A percentile compares a stretch with the other conserved stretches of the same genome.
Evolutionary conservation across 768 basidiomycete species (phyloP).

Genomic region (Pisolithus microcarpus): DNA sequence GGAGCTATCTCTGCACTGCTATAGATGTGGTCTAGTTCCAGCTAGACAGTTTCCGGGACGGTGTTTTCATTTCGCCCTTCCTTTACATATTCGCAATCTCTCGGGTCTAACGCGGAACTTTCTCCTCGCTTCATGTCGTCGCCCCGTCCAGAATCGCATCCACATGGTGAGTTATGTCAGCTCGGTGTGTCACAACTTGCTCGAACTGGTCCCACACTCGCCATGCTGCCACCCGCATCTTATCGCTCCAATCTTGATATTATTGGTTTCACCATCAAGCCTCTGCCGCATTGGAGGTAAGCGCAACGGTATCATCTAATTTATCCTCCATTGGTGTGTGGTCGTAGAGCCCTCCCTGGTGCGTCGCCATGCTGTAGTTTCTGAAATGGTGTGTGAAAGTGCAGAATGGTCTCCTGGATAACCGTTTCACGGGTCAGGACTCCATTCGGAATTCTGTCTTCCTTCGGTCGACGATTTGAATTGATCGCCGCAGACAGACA

Average conservation of each 20-base stretch:
- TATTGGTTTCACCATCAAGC: background rate
- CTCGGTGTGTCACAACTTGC: conserved; percentile 11
- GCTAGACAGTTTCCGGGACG: conserved; percentile 19
- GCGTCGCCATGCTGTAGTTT: background rate
- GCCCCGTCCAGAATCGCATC: conserved; percentile 13
- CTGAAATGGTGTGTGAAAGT: background rate
- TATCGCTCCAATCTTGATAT: background rate
- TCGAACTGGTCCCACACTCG: conserved; percentile 14
- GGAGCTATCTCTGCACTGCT: conserved; percentile 20
- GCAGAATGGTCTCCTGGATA: background rate
- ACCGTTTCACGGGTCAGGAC: conserved; percentile 1
- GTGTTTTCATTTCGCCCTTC: conserved; percentile 18
- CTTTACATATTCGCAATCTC: conserved; percentile 24
- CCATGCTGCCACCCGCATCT: conserved; percentile 15
- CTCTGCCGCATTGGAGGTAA: conserved; percentile 1
- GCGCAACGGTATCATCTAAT: background rate
- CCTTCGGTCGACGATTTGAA: conserved; percentile 20
- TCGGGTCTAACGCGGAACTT: conserved; percentile 28
- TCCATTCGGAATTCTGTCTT: conserved; percentile 20
- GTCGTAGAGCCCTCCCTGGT: background rate
- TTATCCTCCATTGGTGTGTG: background rate
- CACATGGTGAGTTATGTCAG: conserved; percentile 9
- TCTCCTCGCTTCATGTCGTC: conserved; percentile 21
- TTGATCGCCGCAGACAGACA: conserved; percentile 30
- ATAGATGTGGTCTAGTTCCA: conserved; percentile 12